Base-by-base conservation (phyloP, 176 grass and related monocot genomes). In the Juncus inflexus region DNA sequence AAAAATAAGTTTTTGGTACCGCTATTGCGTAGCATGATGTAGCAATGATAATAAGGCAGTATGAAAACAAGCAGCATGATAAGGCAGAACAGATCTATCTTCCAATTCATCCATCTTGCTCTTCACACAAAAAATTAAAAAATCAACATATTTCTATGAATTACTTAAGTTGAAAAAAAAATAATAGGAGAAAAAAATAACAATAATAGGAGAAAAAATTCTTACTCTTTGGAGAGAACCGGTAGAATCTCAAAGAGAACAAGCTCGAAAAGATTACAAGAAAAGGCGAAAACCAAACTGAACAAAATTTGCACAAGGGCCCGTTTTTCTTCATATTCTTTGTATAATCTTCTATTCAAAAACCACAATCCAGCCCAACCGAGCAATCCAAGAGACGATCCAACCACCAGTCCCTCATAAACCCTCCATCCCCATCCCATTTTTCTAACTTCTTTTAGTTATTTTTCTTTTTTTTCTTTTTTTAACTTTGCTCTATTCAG, bases 201-300 rank as follows among this genome's bases (percentile, higher is more conserved):
- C 50, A 3, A 9, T 47, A 1, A 47, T 15, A 9, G 28, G 35
- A 12, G n/a, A 49, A 1, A 67, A 12, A 49, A 35, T 66, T 55
- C 61, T 42, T 72, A 83, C 81, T 83, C 69, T 67, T 99, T 99
- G 75, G 94, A 99, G 73, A 92, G 94, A 43, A 99, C 70, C 15
- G 79, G 76, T 58, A 99, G 94, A 85, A 99, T 99, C 94, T 92
- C 94, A 72, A 99, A 97, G 80, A 97, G 94, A 37, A 97, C 83
- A 63, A 97, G 88, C 83, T 92, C 71, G 77, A 97, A 99, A 71
- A 92, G 88, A 80, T 99, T 92, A 83, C 94, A 99, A 79, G 94
- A 92, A 85, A 99, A 92, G 85, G 94, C 94, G 78, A 99, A 99
- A 78, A 99, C 88, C 77, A 92, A 80, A 79, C 94, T 90, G 80